Evolutionary conservation across 306 rosid species (phyloP).

Genomic region (Boehmeria nivea): DNA sequence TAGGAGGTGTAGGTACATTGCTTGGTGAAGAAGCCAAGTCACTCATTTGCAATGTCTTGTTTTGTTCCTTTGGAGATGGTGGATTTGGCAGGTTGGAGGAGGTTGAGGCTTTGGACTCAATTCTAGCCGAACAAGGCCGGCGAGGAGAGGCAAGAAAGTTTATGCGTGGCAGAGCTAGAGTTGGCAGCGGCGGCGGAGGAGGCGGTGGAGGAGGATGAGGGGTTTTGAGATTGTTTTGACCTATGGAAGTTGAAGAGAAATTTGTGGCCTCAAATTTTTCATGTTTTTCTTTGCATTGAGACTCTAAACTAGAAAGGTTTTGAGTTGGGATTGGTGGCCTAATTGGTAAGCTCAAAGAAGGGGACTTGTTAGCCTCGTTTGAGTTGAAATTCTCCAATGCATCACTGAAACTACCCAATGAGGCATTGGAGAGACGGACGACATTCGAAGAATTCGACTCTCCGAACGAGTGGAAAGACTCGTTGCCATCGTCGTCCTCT

Average conservation of each 20-base stretch:
- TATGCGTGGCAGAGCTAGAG: slow-evolving; percentile 31
- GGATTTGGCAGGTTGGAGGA: slow-evolving; percentile 44
- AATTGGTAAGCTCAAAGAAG: no score
- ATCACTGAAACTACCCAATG: slow-evolving; percentile 40
- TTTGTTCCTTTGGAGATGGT: slow-evolving; percentile 49
- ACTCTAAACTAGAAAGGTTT: no score
- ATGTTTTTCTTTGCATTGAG: slow-evolving; percentile 23
- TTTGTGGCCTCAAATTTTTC: slow-evolving; percentile 18
- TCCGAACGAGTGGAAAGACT: slow-evolving; percentile 80
- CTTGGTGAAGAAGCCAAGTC: slow-evolving; percentile 30
- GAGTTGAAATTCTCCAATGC: slow-evolving; percentile 32
- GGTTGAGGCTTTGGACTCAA: slow-evolving; percentile 44
- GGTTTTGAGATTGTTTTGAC: slow-evolving; percentile 13
- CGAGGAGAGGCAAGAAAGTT: slow-evolving; percentile 36
- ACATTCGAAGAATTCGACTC: slow-evolving; percentile 54
- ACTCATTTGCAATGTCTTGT: slow-evolving; percentile 25
- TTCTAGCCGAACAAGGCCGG: slow-evolving; percentile 35
- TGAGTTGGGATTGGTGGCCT: slow-evolving; percentile 22
- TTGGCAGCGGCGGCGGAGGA: slow-evolving; percentile 43
- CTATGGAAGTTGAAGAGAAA: slow-evolving; percentile 22
- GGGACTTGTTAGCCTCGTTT: slow-evolving; percentile 21
- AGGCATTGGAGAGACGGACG: slow-evolving; percentile 72
- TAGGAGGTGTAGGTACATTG: slow-evolving; percentile 19
- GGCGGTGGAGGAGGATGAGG: slow-evolving; percentile 39
- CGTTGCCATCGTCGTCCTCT: slow-evolving; percentile 18